A percentile compares a stretch with the other conserved stretches of the same genome.
Conservation (phyloP, 805 yeast genomes). For the Lipomyces yamanashiensis region DNA sequence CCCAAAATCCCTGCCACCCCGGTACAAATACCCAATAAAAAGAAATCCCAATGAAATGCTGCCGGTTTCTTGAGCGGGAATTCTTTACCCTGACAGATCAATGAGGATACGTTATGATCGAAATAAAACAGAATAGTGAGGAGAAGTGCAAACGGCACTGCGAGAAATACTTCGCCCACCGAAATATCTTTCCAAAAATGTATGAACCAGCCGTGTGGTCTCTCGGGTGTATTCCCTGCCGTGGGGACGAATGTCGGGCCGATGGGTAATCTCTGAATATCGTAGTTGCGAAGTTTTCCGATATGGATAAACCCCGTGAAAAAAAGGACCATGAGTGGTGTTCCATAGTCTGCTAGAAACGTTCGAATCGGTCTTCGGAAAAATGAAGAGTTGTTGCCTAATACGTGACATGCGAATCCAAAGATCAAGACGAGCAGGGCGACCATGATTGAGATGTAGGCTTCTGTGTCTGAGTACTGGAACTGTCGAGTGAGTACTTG, state of each 20-base stretch:
- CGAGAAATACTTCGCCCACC: slow-evolving; percentile 71
- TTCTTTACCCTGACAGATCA: slow-evolving; percentile 84
- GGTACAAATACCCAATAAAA: slow-evolving; percentile 81
- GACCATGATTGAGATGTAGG: slow-evolving; percentile 71
- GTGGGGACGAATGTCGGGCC: slow-evolving; percentile 80
- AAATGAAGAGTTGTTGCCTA: slow-evolving; percentile 68
- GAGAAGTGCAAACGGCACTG: slow-evolving; percentile 87
- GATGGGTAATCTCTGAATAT: slow-evolving; percentile 68
- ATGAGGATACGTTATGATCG: slow-evolving; percentile 91
- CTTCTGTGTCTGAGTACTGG: slow-evolving; percentile 44
- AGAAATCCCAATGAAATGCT: slow-evolving; percentile 90
- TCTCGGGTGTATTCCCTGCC: slow-evolving; percentile 47
- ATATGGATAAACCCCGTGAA: slow-evolving; percentile 94
- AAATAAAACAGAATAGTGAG: slow-evolving; percentile 82
- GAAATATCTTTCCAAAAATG: slow-evolving; percentile 71
- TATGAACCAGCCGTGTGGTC: slow-evolving; percentile 75
- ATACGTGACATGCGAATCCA: slow-evolving; percentile 64
- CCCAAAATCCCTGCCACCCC: slow-evolving; percentile 88
- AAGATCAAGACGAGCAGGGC: slow-evolving; percentile 76
- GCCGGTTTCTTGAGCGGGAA: slow-evolving; percentile 83
- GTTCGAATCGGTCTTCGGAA: slow-evolving; percentile 66
- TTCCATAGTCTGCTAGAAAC: slow-evolving; percentile 81
- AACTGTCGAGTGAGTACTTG: slow-evolving; percentile 80
- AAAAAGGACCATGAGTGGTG: slow-evolving; percentile 80
- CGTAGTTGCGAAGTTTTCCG: slow-evolving; percentile 64